These are phyloP conservation scores for Prosopis cineraria DNA, from an alignment of 306 rosid species.

Conservation along the genomic window DNA sequence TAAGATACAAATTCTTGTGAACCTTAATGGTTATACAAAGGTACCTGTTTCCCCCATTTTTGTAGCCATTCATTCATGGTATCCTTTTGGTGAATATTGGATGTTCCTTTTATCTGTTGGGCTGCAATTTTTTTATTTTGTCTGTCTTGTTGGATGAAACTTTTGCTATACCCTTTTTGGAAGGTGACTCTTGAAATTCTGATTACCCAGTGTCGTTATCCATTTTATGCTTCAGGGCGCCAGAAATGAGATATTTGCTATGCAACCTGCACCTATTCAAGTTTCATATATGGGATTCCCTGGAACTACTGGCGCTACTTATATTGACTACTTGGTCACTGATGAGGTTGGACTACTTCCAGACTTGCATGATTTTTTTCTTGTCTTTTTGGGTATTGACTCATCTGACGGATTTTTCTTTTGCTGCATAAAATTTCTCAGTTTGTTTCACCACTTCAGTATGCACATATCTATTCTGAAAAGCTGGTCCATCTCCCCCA, in stretches of 20 bases:
- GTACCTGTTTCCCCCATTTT: constrained; percentile 35
- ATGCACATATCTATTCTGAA: constrained; percentile 87
- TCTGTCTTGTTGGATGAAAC: neutral
- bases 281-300: constrained; percentile 99
- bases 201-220: neutral
- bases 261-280: constrained; percentile 96
- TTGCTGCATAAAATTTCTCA: neutral
- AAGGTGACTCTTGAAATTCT: neutral
- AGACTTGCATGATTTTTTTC: neutral
- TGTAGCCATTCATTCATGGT: neutral
- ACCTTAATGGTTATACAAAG: constrained; percentile 98
- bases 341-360: constrained; percentile 1
- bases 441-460: constrained; percentile 53
- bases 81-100: neutral
- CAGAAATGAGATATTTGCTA: constrained; percentile 73
- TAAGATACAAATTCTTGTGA: constrained; percentile 84
- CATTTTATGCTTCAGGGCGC: constrained; percentile 57
- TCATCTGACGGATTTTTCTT: neutral
- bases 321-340: constrained; percentile 21
- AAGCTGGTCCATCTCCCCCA: constrained; percentile 97
- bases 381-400: neutral
- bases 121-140: neutral
- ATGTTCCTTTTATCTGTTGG: neutral
- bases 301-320: constrained; percentile 88
- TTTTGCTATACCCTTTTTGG: neutral